Evolutionary conservation across 179 eudicot genomes (phyloP), one percentile per base, ranked within the genome.

Genomic region (Nepenthes alata): DNA sequence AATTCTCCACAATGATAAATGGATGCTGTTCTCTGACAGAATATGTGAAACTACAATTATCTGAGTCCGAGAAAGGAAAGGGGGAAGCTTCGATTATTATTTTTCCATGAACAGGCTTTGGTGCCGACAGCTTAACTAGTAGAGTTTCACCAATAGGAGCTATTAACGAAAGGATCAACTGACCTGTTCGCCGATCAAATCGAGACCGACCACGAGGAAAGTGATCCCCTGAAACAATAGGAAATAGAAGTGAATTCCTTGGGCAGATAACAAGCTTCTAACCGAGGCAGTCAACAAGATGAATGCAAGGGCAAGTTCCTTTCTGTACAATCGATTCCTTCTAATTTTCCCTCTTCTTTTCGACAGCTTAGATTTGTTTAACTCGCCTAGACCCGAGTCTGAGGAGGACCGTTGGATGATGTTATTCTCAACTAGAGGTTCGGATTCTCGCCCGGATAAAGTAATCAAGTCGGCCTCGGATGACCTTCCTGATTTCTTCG

Each of bases 241-340:
- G 61, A 75, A 75, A 58, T 75, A 75, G 58, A 75, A 75, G 63
- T 75, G 79, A 61, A 75, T 67, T 61, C 79, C 79, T 64, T 75
- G 79, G 5, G 79, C 79, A n/a, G 79, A 75, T 44, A 75, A 68
- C 65, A 75, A 72, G 76, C 79, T 75, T 61, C 79, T 64, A 6
- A 75, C 70, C 12, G 79, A 72, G 67, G 79, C 79, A 11, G 79
- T 71, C 67, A 75, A 59, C 61, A 75, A 75, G 38, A 75, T 75
- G 41, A 75, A 71, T 36, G 79, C 79, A 9, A 75, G 60, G n/a
- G 70, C 56, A 68, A 75, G 79, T 61, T 75, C 79, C 66, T 75
- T 72, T 52, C 79, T 72, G 57, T 75, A 75, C 67, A 75, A 53
- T 6, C 75, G 73, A 50, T 75, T 75, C 64, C 65, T 68, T 61